Percentiles rank a stretch among this genome's conserved stretches.
Evolutionary conservation across 495 filamentous ascomycete genomes (phyloP).

Genomic region (Acidomyces sp.): DNA sequence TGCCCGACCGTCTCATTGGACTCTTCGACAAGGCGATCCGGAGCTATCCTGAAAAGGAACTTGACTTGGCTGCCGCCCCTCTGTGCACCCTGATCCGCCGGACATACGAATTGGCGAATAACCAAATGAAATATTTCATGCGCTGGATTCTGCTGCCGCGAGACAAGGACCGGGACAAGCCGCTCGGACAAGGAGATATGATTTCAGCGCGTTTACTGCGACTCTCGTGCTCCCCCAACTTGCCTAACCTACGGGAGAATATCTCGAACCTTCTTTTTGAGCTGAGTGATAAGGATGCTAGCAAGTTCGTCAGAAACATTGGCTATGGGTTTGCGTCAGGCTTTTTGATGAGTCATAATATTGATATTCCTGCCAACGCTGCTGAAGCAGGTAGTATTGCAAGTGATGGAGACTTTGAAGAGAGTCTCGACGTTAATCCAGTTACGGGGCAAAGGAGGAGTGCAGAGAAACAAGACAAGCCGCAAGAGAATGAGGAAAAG

Average conservation of each 20-base stretch:
- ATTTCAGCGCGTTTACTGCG: slow-evolving; percentile 66
- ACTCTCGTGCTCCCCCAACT: slow-evolving; percentile 58
- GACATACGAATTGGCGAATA: slow-evolving; percentile 60
- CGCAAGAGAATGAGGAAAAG: slow-evolving; percentile 39
- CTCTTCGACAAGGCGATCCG: slow-evolving; percentile 57
- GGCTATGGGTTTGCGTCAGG: slow-evolving; percentile 86
- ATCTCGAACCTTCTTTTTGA: slow-evolving; percentile 76
- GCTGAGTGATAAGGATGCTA: slow-evolving; percentile 49
- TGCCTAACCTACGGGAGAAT: slow-evolving; percentile 57
- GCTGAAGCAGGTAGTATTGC: slow-evolving; percentile 42
- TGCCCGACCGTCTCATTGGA: slow-evolving; percentile 56
- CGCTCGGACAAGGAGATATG: slow-evolving; percentile 61
- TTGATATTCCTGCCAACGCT: slow-evolving; percentile 57
- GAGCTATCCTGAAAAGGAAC: slow-evolving; percentile 46
- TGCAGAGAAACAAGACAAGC: slow-evolving; percentile 37
- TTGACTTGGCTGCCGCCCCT: slow-evolving; percentile 57
- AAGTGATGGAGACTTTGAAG: slow-evolving; percentile 25
- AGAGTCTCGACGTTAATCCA: slow-evolving; percentile 53
- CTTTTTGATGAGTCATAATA: slow-evolving; percentile 67
- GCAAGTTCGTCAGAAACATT: slow-evolving; percentile 30
- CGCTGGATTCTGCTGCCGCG: slow-evolving; percentile 59
- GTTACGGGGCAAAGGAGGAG: slow-evolving; percentile 79
- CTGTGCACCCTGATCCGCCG: slow-evolving; percentile 58
- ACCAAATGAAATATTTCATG: slow-evolving; percentile 48
- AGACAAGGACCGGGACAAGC: slow-evolving; percentile 60